A percentile compares a stretch with the other conserved stretches of the same genome.
These are phyloP conservation scores for Candida gigantensis DNA, from an alignment of 1,139 yeast species.

Conservation along the genomic window DNA sequence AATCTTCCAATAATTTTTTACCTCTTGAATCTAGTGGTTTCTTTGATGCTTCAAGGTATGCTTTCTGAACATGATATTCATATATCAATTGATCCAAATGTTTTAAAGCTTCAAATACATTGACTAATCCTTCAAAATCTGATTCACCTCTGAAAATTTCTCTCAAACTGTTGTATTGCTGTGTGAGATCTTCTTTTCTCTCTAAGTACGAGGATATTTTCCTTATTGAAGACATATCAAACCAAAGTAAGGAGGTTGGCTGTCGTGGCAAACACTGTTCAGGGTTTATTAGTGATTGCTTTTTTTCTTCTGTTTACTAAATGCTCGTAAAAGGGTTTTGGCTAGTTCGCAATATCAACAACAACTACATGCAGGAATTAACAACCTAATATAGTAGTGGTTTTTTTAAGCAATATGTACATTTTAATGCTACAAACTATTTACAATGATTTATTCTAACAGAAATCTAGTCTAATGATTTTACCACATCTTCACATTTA, in stretches of 20 bases:
- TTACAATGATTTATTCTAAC: not conserved
- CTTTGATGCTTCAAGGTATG: conserved; percentile 17
- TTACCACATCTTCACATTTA: conserved; percentile 55
- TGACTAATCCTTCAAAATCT: conserved; percentile 14
- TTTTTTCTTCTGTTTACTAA: too few species aligned
- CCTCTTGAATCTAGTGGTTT: conserved; percentile 11
- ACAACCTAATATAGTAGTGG: too few species aligned
- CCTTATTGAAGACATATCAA: conserved; percentile 14
- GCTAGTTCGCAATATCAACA: too few species aligned
- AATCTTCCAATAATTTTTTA: conserved; percentile 2
- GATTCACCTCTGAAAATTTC: conserved; percentile 16
- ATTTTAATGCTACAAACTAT: conserved; percentile 2
- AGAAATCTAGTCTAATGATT: conserved; percentile 4
- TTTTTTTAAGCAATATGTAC: too few species aligned
- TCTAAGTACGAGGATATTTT: conserved; percentile 24
- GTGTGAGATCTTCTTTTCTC: conserved; percentile 19
- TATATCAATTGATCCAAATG: conserved; percentile 27
- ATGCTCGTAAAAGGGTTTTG: too few species aligned
- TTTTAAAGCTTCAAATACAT: conserved; percentile 20
- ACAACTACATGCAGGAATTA: too few species aligned
- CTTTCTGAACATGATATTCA: conserved; percentile 21
- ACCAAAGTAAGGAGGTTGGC: too few species aligned
- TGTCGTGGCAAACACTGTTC: too few species aligned
- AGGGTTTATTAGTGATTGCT: too few species aligned
- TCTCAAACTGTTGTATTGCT: conserved; percentile 19